Percentiles rank a stretch among this genome's conserved stretches.
phyloP scores from a whole-genome alignment of 1,284 basidiomycete species.

The Fomitiporia mediterranea region DNA sequence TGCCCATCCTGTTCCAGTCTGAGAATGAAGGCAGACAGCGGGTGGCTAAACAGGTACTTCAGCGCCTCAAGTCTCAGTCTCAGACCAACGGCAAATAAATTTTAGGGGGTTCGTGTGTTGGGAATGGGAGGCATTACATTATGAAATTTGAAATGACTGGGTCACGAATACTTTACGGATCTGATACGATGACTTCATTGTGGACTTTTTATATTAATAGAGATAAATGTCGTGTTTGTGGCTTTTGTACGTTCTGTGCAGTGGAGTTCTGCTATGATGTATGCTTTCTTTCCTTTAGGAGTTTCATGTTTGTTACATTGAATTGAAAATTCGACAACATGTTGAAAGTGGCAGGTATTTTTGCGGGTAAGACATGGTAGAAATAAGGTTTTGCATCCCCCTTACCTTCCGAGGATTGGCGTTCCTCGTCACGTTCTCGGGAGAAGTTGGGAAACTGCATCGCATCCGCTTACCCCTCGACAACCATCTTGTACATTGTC shows the following conservation, averaged over 20 bases:
- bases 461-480: too few relatives aligned
- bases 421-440: not conserved
- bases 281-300: not conserved
- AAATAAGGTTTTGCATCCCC: not conserved
- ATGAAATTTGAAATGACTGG: too few relatives aligned
- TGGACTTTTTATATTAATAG: too few relatives aligned
- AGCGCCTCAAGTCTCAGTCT: slow-evolving; percentile 11
- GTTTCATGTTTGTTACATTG: too few relatives aligned
- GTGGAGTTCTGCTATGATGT: not conserved
- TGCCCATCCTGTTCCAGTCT: slow-evolving; percentile 33
- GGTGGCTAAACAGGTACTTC: slow-evolving; percentile 18
- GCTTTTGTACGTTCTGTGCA: not conserved
- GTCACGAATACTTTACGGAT: too few relatives aligned
- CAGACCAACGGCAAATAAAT: not conserved
- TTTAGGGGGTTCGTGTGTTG: too few relatives aligned
- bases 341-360: too few relatives aligned
- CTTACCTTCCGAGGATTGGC: not conserved
- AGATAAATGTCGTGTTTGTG: not conserved
- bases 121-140: too few relatives aligned
- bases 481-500: too few relatives aligned
- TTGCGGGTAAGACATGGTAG: too few relatives aligned
- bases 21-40: slow-evolving; percentile 23
- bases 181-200: too few relatives aligned
- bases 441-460: not conserved
- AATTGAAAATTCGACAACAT: too few relatives aligned